phyloP scores from a whole-genome alignment of 768 basidiomycete genomes.

The Pulveroboletus ravenelii region DNA sequence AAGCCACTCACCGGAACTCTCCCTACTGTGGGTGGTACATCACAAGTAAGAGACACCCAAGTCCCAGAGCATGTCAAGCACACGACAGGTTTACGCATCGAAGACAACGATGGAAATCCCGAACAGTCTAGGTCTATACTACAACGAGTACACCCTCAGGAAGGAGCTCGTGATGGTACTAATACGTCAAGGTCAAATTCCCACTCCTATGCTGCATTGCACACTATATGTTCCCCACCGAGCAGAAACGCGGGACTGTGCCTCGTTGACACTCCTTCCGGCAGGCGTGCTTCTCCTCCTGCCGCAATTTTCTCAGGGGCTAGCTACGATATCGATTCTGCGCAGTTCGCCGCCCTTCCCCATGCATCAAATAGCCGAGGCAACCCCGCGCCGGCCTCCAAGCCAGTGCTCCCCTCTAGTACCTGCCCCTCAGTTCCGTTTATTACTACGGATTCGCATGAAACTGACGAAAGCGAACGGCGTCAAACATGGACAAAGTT shows the following conservation, averaged over 20 bases:
- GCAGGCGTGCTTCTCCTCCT: neutral
- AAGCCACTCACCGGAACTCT: neutral
- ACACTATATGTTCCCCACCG: conserved; percentile 4
- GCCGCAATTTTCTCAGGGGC: neutral
- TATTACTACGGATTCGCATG: neutral
- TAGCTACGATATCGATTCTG: neutral
- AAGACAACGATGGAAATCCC: conserved; percentile 1
- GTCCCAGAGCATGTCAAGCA: neutral
- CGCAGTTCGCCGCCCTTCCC: conserved; percentile 1
- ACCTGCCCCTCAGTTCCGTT: conserved; percentile 4
- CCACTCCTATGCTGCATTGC: conserved; percentile 1
- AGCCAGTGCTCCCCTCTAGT: conserved; percentile 1
- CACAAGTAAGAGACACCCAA: neutral
- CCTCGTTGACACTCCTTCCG: conserved; percentile 1
- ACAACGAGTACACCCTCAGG: neutral
- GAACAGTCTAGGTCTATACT: neutral
- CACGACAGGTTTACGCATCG: neutral
- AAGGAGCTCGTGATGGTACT: neutral
- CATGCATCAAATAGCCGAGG: conserved; percentile 4
- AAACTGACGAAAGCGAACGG: conserved; percentile 6
- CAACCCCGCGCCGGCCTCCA: neutral
- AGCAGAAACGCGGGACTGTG: conserved; percentile 7
- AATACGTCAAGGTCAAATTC: conserved; percentile 2
- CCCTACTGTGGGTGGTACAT: neutral
- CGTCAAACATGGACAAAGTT: conserved; percentile 27